phyloP scores from a whole-genome alignment of 176 grass and related monocot genomes.

The Bolboschoenus planiculmis region DNA sequence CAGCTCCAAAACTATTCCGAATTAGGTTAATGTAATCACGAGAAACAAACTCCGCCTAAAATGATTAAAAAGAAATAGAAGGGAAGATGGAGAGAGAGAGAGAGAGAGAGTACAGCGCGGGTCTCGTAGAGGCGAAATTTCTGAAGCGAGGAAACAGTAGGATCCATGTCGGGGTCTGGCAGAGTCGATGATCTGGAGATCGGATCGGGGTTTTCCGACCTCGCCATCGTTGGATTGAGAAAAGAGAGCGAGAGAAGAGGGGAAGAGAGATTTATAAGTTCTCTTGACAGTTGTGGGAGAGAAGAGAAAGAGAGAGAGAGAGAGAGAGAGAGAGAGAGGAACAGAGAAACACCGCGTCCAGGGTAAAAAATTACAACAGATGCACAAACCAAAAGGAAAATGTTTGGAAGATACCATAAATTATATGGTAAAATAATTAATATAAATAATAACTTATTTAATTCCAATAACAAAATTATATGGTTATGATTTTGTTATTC shows the following conservation, averaged over 20 bases:
- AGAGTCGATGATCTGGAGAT: slow-evolving; percentile 5
- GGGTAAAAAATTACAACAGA: too few relatives aligned
- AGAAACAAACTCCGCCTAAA: not conserved
- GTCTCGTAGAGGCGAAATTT: slow-evolving; percentile 95
- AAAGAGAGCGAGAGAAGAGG: not conserved
- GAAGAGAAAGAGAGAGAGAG: too few relatives aligned
- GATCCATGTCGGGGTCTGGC: slow-evolving; percentile 34
- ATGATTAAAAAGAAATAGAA: not conserved
- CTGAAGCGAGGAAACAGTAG: slow-evolving; percentile 43
- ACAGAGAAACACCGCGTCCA: not conserved
- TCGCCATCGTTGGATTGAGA: slow-evolving; percentile 34
- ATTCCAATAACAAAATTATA: too few relatives aligned
- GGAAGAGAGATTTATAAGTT: too few relatives aligned
- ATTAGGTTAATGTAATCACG: not conserved
- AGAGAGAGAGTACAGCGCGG: slow-evolving; percentile 47
- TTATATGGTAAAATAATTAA: too few relatives aligned
- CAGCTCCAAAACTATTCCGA: not conserved
- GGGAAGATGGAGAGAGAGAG: not conserved
- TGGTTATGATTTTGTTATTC: too few relatives aligned
- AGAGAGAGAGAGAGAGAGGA: not conserved
- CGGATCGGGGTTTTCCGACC: slow-evolving; percentile 37
- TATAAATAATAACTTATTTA: too few relatives aligned
- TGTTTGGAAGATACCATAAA: too few relatives aligned
- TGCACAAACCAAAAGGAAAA: too few relatives aligned
- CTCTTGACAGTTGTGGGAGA: not conserved